A percentile compares a stretch with the other conserved stretches of the same genome.
Conservation (phyloP, 805 yeast genomes). For the Monosporozyma solicola region DNA sequence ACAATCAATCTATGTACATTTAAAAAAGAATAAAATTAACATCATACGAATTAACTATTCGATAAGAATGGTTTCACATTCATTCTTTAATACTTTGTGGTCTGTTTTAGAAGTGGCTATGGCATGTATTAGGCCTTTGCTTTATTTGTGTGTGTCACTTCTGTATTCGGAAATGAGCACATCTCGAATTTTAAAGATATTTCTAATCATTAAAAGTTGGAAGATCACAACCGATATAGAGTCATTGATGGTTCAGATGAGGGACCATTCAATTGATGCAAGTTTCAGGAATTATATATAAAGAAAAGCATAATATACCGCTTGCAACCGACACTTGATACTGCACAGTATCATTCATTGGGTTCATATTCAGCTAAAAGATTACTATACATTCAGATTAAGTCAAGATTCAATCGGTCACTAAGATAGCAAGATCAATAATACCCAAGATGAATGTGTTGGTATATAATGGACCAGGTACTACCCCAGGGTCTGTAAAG, state of each 20-base stretch:
- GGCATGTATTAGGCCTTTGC: too few species aligned
- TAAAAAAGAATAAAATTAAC: background rate
- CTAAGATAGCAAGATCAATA: background rate
- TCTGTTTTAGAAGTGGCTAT: too few species aligned
- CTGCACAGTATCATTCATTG: too few species aligned
- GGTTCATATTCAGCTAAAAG: background rate
- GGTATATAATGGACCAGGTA: conserved; percentile 69
- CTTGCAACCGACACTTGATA: too few species aligned
- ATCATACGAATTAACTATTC: background rate
- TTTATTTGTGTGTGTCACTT: too few species aligned
- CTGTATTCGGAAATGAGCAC: too few species aligned
- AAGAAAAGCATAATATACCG: background rate
- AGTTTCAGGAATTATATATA: background rate
- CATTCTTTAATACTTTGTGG: background rate
- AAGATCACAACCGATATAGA: too few species aligned
- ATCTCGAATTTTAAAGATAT: too few species aligned
- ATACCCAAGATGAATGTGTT: conserved; percentile 52
- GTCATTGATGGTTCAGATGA: too few species aligned
- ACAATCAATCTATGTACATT: background rate
- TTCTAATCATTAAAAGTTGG: too few species aligned
- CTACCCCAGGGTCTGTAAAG: conserved; percentile 78
- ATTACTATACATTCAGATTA: background rate
- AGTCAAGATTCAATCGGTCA: background rate
- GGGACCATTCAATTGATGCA: too few species aligned
- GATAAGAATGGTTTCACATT: background rate